Conservation (phyloP, 1,284 basidiomycete genomes). For the Anthracocystis panici-leucophaei region DNA sequence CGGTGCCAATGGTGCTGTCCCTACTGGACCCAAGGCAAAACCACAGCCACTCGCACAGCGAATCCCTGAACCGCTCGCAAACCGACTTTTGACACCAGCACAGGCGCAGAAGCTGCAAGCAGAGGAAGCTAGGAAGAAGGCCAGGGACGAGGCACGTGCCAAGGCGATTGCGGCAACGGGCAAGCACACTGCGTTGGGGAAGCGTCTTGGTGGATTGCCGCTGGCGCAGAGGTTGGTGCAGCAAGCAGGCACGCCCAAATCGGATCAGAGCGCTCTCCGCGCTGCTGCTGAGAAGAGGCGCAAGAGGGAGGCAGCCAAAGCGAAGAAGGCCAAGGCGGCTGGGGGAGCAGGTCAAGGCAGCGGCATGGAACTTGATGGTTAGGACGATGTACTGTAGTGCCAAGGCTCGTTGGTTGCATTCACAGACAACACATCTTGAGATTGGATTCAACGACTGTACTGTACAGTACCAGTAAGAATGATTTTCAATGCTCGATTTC, state of each 20-base stretch:
- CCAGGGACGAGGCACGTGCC: conserved; percentile 29
- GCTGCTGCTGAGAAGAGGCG: conserved; percentile 49
- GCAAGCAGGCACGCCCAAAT: conserved; percentile 49
- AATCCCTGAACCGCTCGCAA: conserved; percentile 48
- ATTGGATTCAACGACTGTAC: too few relatives aligned
- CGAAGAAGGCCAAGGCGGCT: conserved; percentile 26
- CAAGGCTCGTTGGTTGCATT: too few relatives aligned
- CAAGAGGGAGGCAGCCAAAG: conserved; percentile 35
- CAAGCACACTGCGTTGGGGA: conserved; percentile 42
- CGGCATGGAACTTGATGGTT: conserved; percentile 44
- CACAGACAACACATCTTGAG: too few relatives aligned
- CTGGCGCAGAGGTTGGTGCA: conserved; percentile 46
- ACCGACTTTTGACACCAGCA: conserved; percentile 46
- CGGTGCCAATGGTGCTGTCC: background rate
- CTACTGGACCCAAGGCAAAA: conserved; percentile 23
- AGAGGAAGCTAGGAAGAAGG: conserved; percentile 53
- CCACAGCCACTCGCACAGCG: conserved; percentile 34
- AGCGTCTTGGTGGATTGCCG: conserved; percentile 42
- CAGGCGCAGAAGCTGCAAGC: conserved; percentile 49
- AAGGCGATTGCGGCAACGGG: conserved; percentile 37
- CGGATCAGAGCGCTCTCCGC: conserved; percentile 29
- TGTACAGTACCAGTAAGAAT: too few relatives aligned
- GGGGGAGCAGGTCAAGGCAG: background rate
- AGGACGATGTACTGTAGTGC: too few relatives aligned
- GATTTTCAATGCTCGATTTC: too few relatives aligned